These are phyloP conservation scores for Erythrobasidium hasegawianum DNA, from an alignment of 1,284 basidiomycete species.

Conservation along the genomic window DNA sequence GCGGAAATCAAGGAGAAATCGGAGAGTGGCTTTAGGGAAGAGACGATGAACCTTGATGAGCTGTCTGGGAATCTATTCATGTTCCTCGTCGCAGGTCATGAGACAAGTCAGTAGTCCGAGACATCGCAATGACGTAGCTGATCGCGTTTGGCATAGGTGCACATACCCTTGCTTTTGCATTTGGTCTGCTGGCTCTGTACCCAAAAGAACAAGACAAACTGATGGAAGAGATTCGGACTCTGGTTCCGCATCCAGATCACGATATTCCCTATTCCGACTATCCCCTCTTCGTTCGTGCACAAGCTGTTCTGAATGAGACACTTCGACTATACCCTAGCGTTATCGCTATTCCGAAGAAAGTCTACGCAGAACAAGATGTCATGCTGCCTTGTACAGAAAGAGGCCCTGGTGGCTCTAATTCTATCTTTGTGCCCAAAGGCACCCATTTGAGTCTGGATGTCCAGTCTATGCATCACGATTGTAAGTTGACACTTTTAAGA, in stretches of 20 bases:
- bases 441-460: slow-evolving; percentile 39
- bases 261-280: slow-evolving; percentile 57
- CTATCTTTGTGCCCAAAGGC: slow-evolving; percentile 55
- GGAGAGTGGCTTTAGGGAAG: not conserved
- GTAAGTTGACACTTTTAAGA: slow-evolving; percentile 38
- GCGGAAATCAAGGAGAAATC: slow-evolving; percentile 9
- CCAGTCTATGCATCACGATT: slow-evolving; percentile 47
- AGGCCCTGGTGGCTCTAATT: slow-evolving; percentile 49
- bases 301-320: slow-evolving; percentile 60
- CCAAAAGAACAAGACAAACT: slow-evolving; percentile 62
- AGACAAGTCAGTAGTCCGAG: slow-evolving; percentile 26
- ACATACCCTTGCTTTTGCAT: slow-evolving; percentile 59
- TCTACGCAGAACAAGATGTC: slow-evolving; percentile 45
- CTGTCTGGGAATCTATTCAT: slow-evolving; percentile 38
- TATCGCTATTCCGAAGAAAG: slow-evolving; percentile 53
- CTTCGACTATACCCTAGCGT: slow-evolving; percentile 61
- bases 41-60: slow-evolving; percentile 30
- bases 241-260: slow-evolving; percentile 40
- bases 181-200: slow-evolving; percentile 57
- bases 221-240: slow-evolving; percentile 56
- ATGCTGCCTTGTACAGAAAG: slow-evolving; percentile 44
- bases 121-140: too few relatives aligned
- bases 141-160: slow-evolving; percentile 47
- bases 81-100: slow-evolving; percentile 44
- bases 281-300: slow-evolving; percentile 49